Evolutionary conservation across 2,329 filamentous ascomycete species (phyloP).

Genomic region (Trichoderma polysporum): DNA sequence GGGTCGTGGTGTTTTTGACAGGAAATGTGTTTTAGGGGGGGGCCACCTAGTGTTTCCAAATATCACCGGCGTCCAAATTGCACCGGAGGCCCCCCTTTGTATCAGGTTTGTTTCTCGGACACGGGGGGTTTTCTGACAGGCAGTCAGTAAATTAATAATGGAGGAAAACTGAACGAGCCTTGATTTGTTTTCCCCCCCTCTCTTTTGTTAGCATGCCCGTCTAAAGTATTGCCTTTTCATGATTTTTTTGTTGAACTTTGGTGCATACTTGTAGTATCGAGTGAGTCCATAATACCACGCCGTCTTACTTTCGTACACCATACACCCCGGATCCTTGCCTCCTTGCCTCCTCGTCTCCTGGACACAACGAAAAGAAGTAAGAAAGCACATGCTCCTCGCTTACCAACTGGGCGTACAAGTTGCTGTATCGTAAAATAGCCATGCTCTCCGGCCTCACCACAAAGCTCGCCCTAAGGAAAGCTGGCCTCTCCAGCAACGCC

Average conservation of each 20-base stretch:
- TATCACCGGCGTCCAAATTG: neutral
- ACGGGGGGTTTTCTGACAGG: neutral
- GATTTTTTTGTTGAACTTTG: too few species aligned
- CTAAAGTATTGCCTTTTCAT: too few species aligned
- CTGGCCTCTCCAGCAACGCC: conserved; percentile 52
- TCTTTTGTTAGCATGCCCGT: too few species aligned
- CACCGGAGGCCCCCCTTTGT: conserved; percentile 1
- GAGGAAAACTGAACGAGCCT: too few species aligned
- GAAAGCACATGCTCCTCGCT: neutral
- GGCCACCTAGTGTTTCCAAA: neutral
- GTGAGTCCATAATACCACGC: too few species aligned
- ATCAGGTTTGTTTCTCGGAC: conserved; percentile 9
- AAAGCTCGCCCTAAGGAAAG: conserved; percentile 59
- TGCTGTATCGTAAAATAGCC: neutral
- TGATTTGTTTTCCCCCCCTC: too few species aligned
- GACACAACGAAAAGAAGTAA: too few species aligned
- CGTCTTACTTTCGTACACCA: too few species aligned
- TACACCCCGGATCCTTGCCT: too few species aligned
- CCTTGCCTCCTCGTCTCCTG: too few species aligned
- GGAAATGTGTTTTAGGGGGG: neutral
- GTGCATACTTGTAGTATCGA: too few species aligned
- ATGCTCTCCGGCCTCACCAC: conserved; percentile 59
- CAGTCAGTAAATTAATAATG: neutral
- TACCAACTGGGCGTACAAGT: neutral
- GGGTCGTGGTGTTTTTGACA: neutral